A percentile compares a stretch with the other conserved stretches of the same genome.
phyloP scores from a whole-genome alignment of 495 filamentous ascomycete species.

The Hypoxylon intermedium region DNA sequence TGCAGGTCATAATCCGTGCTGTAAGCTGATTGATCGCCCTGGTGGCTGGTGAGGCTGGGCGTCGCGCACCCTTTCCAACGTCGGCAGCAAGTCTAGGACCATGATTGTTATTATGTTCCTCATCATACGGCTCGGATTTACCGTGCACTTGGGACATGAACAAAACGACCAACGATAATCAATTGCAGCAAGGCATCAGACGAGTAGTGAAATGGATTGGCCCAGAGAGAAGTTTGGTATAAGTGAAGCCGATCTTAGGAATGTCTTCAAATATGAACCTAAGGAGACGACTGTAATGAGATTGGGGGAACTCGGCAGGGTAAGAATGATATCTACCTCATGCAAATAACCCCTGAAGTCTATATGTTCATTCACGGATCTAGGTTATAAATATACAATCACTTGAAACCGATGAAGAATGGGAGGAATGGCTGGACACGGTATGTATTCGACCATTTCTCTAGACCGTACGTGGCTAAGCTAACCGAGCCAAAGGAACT shows the following conservation, averaged over 20 bases:
- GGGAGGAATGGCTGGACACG: slow-evolving; percentile 2
- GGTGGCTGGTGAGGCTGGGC: too few species aligned
- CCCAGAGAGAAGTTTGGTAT: slow-evolving; percentile 9
- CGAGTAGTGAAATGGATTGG: slow-evolving; percentile 11
- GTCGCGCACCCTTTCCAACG: too few species aligned
- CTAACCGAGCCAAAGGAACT: slow-evolving; percentile 12
- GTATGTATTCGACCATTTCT: background rate
- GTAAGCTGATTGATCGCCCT: too few species aligned
- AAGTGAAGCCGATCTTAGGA: slow-evolving; percentile 7
- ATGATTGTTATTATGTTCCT: too few species aligned
- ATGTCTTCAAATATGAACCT: slow-evolving; percentile 17
- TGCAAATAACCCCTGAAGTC: background rate
- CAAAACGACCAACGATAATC: too few species aligned
- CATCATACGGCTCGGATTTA: too few species aligned
- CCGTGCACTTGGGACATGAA: too few species aligned
- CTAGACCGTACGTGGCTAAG: background rate
- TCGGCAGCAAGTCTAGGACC: too few species aligned
- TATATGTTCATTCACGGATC: background rate
- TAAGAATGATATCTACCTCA: background rate
- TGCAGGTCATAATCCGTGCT: too few species aligned
- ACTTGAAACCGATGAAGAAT: slow-evolving; percentile 4
- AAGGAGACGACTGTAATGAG: slow-evolving; percentile 3
- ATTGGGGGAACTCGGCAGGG: background rate
- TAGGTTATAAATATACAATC: background rate
- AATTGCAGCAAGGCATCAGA: too few species aligned